These are phyloP conservation scores for Kregervanrija fluxuum DNA, from an alignment of 805 yeast species.

Conservation along the genomic window DNA sequence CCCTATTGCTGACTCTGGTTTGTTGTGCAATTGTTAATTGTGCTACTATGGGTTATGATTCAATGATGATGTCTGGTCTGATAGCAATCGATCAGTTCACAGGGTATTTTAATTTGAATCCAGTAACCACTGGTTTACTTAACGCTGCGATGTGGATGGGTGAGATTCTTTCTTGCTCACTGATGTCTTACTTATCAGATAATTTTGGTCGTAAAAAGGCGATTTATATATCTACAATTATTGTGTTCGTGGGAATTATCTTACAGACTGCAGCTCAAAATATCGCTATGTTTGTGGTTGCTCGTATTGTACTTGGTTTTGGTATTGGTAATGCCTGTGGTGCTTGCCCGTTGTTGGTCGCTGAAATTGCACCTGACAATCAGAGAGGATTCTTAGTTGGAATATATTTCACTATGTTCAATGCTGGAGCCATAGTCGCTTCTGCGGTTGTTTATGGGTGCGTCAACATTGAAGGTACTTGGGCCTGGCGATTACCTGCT, in stretches of 20 bases:
- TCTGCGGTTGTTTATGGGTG: conserved; percentile 33
- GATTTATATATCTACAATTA: conserved; percentile 14
- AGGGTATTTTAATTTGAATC: conserved; percentile 4
- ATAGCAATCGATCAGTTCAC: conserved; percentile 5
- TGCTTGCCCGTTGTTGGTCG: conserved; percentile 23
- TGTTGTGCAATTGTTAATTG: conserved; percentile 3
- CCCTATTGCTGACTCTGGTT: too few species aligned
- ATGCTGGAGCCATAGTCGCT: conserved; percentile 38
- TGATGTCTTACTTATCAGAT: conserved; percentile 3
- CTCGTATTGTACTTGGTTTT: conserved; percentile 27
- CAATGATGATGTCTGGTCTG: conserved; percentile 6
- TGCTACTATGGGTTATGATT: conserved; percentile 8
- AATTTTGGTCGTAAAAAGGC: conserved; percentile 17
- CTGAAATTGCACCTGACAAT: conserved; percentile 23
- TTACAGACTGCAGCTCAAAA: conserved; percentile 28
- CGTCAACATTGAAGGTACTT: conserved; percentile 29
- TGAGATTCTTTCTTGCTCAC: background rate
- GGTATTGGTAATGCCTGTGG: conserved; percentile 19
- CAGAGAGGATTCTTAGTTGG: conserved; percentile 28
- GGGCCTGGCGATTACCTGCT: conserved; percentile 50
- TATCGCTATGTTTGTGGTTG: conserved; percentile 25
- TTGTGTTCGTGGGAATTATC: conserved; percentile 22
- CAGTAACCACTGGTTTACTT: conserved; percentile 2
- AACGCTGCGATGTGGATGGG: conserved; percentile 10
- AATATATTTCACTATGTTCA: conserved; percentile 36